Conservation (phyloP, 73 alveolate genomes). For the Stentor coeruleus region DNA sequence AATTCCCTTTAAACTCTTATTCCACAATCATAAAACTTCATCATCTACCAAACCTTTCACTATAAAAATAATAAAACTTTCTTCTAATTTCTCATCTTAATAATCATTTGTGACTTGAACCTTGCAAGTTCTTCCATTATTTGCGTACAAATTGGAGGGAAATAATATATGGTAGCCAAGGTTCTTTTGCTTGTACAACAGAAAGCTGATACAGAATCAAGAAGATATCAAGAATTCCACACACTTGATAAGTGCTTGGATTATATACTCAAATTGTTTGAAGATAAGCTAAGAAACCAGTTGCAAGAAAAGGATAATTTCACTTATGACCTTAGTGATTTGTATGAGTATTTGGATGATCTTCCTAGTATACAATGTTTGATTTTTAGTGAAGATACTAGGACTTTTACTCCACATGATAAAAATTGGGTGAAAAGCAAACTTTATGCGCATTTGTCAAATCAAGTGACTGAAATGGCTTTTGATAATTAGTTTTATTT, state of each 20-base stretch:
- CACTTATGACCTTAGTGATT: constrained; percentile 7
- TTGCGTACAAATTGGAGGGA: too few species aligned
- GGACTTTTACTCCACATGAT: constrained; percentile 15
- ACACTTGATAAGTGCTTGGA: constrained; percentile 17
- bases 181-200: not conserved
- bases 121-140: too few species aligned
- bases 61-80: too few species aligned
- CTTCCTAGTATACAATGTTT: not conserved
- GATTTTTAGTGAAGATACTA: not conserved
- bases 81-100: too few species aligned
- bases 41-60: too few species aligned
- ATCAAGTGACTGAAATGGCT: not conserved
- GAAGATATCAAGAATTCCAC: not conserved
- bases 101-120: too few species aligned
- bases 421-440: constrained; percentile 11
- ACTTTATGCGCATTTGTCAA: not conserved
- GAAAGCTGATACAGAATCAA: not conserved
- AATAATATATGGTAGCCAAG: not conserved
- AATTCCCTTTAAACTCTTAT: too few species aligned
- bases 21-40: too few species aligned
- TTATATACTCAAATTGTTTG: not conserved
- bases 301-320: not conserved
- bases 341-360: constrained; percentile 1
- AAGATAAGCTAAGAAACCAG: constrained; percentile 10
- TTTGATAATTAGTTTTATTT: too few species aligned